Percentiles rank a stretch among this genome's conserved stretches.
Conservation (phyloP, 2,329 filamentous ascomycete species). For the Beauveria bassiana region DNA sequence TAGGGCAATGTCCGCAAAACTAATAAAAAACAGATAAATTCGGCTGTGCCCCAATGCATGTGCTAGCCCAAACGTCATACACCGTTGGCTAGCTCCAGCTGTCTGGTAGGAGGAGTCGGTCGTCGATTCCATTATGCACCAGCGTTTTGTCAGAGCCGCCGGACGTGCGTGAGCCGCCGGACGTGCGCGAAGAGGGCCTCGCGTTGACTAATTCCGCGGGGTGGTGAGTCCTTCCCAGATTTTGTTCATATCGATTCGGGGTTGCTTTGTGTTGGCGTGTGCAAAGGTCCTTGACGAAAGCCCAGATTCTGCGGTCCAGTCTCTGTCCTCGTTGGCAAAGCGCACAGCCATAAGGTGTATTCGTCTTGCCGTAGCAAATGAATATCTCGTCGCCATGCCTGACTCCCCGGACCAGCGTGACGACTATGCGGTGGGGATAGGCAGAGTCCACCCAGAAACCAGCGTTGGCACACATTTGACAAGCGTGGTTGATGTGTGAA, state of each 20-base stretch:
- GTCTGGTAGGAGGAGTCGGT: background rate
- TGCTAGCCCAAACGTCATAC: background rate
- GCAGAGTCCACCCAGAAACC: conserved; percentile 11
- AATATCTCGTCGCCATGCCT: conserved; percentile 26
- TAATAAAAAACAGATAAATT: conserved; percentile 14
- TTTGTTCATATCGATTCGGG: background rate
- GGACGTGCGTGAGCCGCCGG: no score
- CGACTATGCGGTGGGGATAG: conserved; percentile 13
- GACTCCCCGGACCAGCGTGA: conserved; percentile 17
- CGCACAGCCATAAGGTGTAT: conserved; percentile 21
- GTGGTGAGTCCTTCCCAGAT: background rate
- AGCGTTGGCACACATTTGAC: conserved; percentile 22
- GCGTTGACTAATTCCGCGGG: background rate
- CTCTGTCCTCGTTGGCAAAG: conserved; percentile 11
- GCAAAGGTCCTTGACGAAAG: background rate
- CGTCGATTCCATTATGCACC: background rate
- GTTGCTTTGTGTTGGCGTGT: background rate
- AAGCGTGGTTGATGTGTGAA: conserved; percentile 27
- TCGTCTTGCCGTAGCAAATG: conserved; percentile 27
- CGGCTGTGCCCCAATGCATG: conserved; percentile 1
- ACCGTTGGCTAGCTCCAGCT: no score
- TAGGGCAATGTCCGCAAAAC: conserved; percentile 11
- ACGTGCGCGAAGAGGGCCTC: no score
- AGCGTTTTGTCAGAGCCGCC: no score
- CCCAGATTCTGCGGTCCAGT: background rate